Conservation (phyloP, 805 yeast genomes). For the Zygosaccharomyces bisporus region DNA sequence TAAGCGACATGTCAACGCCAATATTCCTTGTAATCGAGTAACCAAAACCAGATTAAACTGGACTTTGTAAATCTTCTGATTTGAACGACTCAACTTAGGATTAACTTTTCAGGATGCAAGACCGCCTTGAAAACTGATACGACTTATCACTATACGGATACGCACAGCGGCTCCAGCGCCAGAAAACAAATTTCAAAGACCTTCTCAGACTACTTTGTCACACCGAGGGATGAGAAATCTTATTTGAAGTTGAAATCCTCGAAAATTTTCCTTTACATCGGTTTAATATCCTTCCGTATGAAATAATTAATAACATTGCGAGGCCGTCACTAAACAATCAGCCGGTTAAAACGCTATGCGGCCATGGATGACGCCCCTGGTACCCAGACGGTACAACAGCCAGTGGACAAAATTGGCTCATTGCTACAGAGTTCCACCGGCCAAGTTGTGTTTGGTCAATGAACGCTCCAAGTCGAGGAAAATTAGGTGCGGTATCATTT, state of each 20-base stretch:
- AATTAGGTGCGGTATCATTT: constrained; percentile 33
- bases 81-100: not conserved
- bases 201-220: not conserved
- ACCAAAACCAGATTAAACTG: not conserved
- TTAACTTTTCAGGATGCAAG: not conserved
- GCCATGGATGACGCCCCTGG: constrained; percentile 2
- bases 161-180: not conserved
- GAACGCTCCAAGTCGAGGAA: constrained; percentile 16
- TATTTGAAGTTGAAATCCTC: not conserved
- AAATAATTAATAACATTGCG: not conserved
- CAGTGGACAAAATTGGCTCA: constrained; percentile 20
- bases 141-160: too few relatives aligned
- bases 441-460: constrained; percentile 26
- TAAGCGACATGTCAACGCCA: constrained; percentile 5
- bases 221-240: not conserved
- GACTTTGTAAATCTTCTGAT: not conserved
- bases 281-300: not conserved
- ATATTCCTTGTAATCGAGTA: not conserved
- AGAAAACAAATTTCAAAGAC: not conserved
- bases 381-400: constrained; percentile 8
- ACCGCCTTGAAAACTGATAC: too few relatives aligned
- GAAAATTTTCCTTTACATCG: constrained; percentile 2
- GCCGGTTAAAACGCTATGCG: not conserved
- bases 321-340: not conserved
- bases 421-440: constrained; percentile 23